Conservation (phyloP, 129 eudicot species). For the Tanacetum coccineum region DNA sequence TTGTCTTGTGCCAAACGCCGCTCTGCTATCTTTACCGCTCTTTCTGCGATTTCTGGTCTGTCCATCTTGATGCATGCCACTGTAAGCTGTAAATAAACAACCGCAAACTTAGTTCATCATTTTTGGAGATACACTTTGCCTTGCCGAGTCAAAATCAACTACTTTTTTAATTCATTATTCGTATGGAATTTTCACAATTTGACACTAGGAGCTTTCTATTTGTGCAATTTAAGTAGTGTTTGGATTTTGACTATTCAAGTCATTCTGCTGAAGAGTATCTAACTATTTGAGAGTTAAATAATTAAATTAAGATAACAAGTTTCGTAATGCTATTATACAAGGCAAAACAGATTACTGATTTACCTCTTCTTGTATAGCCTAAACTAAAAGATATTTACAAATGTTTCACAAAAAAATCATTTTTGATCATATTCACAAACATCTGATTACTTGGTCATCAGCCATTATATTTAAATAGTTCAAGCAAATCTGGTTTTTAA, state of each 20-base stretch:
- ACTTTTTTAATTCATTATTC: neutral
- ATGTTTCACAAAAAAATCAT: neutral
- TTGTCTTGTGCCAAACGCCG: constrained; percentile 50
- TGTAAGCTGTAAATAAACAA: constrained; percentile 55
- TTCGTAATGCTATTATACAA: neutral
- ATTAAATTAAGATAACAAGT: neutral
- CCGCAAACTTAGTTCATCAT: neutral
- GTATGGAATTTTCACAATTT: neutral
- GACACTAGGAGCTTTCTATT: neutral
- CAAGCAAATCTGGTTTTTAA: neutral
- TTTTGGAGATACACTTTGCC: constrained; percentile 12
- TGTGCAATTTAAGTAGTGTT: too few relatives aligned
- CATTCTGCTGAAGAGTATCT: neutral
- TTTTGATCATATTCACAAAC: neutral
- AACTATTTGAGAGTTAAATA: neutral
- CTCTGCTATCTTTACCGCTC: constrained; percentile 60
- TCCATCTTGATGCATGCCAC: constrained; percentile 49
- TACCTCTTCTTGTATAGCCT: neutral
- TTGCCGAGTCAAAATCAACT: constrained; percentile 1
- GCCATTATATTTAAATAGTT: neutral
- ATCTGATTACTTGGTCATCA: neutral
- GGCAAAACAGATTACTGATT: neutral
- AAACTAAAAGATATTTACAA: neutral
- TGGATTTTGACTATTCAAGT: too few relatives aligned
- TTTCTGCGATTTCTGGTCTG: constrained; percentile 59